Base-by-base conservation (phyloP, 805 yeast genomes). In the Candida methanosorbosa region DNA sequence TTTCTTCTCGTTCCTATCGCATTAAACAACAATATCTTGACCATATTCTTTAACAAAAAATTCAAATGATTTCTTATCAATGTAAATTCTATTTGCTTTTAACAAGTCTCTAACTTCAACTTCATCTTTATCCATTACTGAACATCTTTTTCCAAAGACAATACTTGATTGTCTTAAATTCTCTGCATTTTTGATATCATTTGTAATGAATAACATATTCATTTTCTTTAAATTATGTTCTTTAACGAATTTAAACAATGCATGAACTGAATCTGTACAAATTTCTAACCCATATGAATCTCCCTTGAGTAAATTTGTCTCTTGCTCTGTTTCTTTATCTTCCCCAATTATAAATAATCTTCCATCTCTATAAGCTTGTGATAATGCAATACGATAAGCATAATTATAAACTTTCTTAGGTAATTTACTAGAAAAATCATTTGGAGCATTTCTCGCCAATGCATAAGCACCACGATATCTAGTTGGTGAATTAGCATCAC, bases 401-500 rank as follows among this genome's bases (percentile, higher is more conserved):
- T 66, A 59, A 31, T 76, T 64, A 59, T 90, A 92, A 11, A 81
- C 69, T 54, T 84, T 78, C 24, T 54, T 53, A 17, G 94, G 94
- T 46, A 92, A 67, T 9, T 70, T 75, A 3, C 96, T 81, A 20
- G 87, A 70, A 70, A 80, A 78, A 56, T 90, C 95, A 50, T 82
- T 86, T 32, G 95, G 95, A 3, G 96, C 96, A 36, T 72, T 75
- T 54, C 92, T 79, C 13, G 92, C 96, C 49, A 81, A 75, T 0
- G 97, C 97, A 48, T 80, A 70, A 35, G 90, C 87, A 56, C 95
- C 96, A 51, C 82, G 85, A 50, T 75, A 78, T 63, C 95, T 78
- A 30, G 79, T 81, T 33, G 98, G 98, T 18, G 95, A 85, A 51
- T 88, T 90, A 39, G 83, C 87, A 61, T 88, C 97, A 65, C 99